phyloP scores from a whole-genome alignment of 2,329 filamentous ascomycete genomes.

The Exophiala aquamarina region DNA sequence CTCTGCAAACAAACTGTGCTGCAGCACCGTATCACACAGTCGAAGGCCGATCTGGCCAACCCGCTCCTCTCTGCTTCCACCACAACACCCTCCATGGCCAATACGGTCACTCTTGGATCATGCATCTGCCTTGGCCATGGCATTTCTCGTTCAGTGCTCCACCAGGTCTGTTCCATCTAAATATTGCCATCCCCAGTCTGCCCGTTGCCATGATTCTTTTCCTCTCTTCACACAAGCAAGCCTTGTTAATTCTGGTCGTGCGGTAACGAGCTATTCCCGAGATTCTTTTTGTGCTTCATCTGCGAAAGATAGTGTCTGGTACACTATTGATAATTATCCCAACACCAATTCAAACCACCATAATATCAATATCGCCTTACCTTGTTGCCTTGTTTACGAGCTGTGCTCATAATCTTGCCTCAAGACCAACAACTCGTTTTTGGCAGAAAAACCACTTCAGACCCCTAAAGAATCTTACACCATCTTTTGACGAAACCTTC shows the following conservation, averaged over 20 bases:
- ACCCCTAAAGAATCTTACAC: constrained; percentile 13
- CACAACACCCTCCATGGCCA: neutral
- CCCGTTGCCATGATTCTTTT: constrained; percentile 15
- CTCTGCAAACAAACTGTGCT: constrained; percentile 6
- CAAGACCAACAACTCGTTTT: constrained; percentile 15
- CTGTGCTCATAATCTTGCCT: constrained; percentile 19
- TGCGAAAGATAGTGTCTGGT: constrained; percentile 26
- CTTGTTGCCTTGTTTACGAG: constrained; percentile 14
- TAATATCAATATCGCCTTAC: constrained; percentile 8
- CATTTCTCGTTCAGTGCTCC: constrained; percentile 7
- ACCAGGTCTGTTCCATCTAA: constrained; percentile 16
- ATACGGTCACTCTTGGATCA: neutral
- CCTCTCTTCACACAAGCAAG: constrained; percentile 30
- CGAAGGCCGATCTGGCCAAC: constrained; percentile 17
- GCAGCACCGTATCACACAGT: constrained; percentile 9
- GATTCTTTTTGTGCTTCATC: constrained; percentile 16
- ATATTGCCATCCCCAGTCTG: constrained; percentile 27
- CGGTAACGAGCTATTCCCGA: constrained; percentile 28
- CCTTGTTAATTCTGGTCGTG: constrained; percentile 30
- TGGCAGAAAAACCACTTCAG: constrained; percentile 16
- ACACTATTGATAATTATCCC: constrained; percentile 20
- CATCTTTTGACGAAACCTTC: constrained; percentile 19
- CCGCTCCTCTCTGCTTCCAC: constrained; percentile 5
- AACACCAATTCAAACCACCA: constrained; percentile 6
- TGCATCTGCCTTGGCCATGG: constrained; percentile 9